Base-by-base conservation (phyloP, 768 basidiomycete genomes). In the Termitomyces sp. region DNA sequence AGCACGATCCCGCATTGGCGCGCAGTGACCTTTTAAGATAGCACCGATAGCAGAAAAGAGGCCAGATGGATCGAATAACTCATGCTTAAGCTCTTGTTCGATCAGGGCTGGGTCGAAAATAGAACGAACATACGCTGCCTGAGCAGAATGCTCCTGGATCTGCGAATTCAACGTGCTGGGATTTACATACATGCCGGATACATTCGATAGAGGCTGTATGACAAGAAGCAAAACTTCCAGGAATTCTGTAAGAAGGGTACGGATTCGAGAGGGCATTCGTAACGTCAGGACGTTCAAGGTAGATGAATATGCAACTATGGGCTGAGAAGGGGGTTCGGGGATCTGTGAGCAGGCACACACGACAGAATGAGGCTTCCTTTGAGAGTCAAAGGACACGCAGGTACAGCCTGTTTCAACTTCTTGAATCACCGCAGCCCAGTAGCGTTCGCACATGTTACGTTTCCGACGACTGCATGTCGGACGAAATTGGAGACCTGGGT, bases 21-120 rank as follows among this genome's bases (percentile, higher is more conserved):
- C 95, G 62, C 95, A 96, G 66, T 97, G 94, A 38, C 85, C 84
- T 71, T 95, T 93, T 62, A 96, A 80, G 18, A 89, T 88, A 62
- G 83, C 78, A 14, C 92, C 93, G 60, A 97, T 86, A 60, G 86
- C 84, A 49, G 79, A 70, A 74, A 96, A 93, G 50, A 95, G 79
- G 10, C 85, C 85, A 7, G 85, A 82, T 28, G 91, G 85, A 74
- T 94, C 91, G 69, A 92, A 93, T 9, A 91, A 74, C 36, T 82
- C 80, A 62, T 87, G 87, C 56, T 77, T 80, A 64, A 94, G 82
- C 74, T 95, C 91, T 70, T 91, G 89, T 68, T 88, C 82, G 61
- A 96, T 89, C 60, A 92, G 80, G 20, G 80, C 82, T 4, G 91
- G 89, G 74, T 96, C 94, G 63, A 96, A 86, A 18, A 90, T 82